Evolutionary conservation across 2,329 filamentous ascomycete species (phyloP), one percentile per base, ranked within the genome.

Genomic region (Cladosporium sp.): DNA sequence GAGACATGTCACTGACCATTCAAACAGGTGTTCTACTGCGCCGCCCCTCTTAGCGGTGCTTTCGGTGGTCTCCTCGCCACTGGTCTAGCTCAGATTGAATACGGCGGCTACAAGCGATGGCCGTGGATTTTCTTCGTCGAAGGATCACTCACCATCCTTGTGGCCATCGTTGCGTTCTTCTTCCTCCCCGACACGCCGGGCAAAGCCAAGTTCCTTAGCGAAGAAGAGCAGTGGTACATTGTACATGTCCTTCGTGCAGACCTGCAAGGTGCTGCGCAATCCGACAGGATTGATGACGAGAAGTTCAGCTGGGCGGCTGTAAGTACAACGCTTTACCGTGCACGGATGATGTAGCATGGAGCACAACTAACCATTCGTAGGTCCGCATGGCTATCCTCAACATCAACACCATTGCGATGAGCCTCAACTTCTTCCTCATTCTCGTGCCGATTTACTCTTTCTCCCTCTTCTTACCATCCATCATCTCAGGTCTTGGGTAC

Each of bases 201-300:
- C 39, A 80, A 97, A 97, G 90, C 93, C 94, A 80, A 91, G 85
- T 75, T 73, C 58, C 58, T 74, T 15, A 68, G 62, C 22, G 55
- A 58, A 34, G 63, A 68, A 44, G 70, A 74, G 60, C 66, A 67
- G 40, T 57, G 54, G 42, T 61, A 64, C 25, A 69, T 69, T 25
- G 62, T 66, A 15, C 60, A 65, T 34, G 60, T 68, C 19, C 68
- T 74, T 51, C 61, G 64, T 22, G 59, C 67, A 7, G 71, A 75
- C 45, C 51, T 70, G 24, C 60, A 67, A 47, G 70, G 70, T n/a
- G 64, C 65, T 2, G 61, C 61, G 5, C 57, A 60, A n/a, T 51
- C 61, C 3, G 62, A 60, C 9, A 58, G 63, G 42, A 65, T 69
- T n/a, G 68, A 70, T 22, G 64, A 69, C 25, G 70, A 71, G 59